Percentiles rank a stretch among this genome's conserved stretches.
Evolutionary conservation across 306 rosid species (phyloP).

Genomic region (Begonia peltatifolia): DNA sequence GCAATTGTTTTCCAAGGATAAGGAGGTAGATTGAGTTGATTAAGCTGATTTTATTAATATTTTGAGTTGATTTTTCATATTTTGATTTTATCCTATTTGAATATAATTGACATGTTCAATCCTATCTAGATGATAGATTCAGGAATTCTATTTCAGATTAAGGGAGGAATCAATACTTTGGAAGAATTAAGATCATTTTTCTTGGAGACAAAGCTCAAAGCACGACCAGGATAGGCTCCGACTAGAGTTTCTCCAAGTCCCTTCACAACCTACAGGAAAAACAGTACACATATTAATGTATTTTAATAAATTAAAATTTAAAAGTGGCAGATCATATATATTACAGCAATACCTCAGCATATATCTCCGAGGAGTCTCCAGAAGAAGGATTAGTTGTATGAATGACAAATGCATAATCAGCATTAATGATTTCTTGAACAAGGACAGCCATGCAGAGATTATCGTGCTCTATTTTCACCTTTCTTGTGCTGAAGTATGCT

Average conservation of each 20-base stretch:
- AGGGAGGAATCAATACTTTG: conserved; percentile 32
- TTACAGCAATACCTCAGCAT: conserved; percentile 73
- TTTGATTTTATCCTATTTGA: no score
- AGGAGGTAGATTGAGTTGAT: not conserved
- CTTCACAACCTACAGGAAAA: conserved; percentile 63
- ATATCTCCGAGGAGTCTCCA: conserved; percentile 91
- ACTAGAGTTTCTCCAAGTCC: conserved; percentile 98
- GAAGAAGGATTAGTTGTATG: conserved; percentile 96
- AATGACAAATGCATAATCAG: conserved; percentile 95
- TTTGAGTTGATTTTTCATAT: no score
- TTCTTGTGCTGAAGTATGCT: conserved; percentile 92
- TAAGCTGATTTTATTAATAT: no score
- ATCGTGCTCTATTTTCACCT: conserved; percentile 82
- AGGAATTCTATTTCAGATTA: not conserved
- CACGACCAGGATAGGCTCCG: conserved; percentile 99
- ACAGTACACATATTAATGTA: conserved; percentile 5
- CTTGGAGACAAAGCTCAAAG: conserved; percentile 84
- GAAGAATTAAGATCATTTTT: conserved; percentile 69
- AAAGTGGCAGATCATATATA: conserved; percentile 1
- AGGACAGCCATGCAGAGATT: conserved; percentile 96
- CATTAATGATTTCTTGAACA: conserved; percentile 89
- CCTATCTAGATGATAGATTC: no score
- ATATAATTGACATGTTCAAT: no score
- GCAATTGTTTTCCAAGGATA: conserved; percentile 9
- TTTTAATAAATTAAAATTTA: conserved; percentile 2